Evolutionary conservation across 2,329 filamentous ascomycete genomes (phyloP).

Genomic region (Colletotrichum spaethianum): DNA sequence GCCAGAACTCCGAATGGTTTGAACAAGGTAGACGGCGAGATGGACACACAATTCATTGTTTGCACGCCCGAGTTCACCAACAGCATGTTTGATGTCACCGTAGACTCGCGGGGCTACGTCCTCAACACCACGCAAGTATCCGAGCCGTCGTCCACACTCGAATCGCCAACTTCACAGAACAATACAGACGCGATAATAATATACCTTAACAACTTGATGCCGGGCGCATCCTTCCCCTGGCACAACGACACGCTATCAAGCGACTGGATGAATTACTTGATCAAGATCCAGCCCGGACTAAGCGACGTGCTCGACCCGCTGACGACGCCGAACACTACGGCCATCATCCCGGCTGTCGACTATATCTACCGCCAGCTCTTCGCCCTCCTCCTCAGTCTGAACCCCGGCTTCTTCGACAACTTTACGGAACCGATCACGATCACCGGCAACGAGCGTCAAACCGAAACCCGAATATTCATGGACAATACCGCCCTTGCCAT

Average conservation of each 20-base stretch:
- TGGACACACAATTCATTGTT: conserved; percentile 43
- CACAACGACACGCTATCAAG: conserved; percentile 62
- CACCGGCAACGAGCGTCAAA: conserved; percentile 38
- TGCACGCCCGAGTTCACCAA: conserved; percentile 50
- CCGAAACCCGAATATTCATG: conserved; percentile 63
- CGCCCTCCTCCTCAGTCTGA: conserved; percentile 54
- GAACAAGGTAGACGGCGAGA: background rate
- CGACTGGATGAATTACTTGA: conserved; percentile 65
- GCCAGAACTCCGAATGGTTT: background rate
- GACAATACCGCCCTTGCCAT: conserved; percentile 61
- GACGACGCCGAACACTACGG: conserved; percentile 42
- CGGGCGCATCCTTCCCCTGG: conserved; percentile 47
- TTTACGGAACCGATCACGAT: background rate
- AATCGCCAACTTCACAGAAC: conserved; percentile 33
- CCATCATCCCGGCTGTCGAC: conserved; percentile 41
- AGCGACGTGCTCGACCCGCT: conserved; percentile 51
- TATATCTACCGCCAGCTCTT: conserved; percentile 47
- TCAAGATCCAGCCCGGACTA: conserved; percentile 48
- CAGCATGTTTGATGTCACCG: conserved; percentile 51
- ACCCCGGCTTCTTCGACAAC: conserved; percentile 56
- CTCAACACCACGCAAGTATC: conserved; percentile 40
- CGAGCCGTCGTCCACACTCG: conserved; percentile 38
- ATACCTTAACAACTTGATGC: conserved; percentile 31
- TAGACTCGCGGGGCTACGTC: conserved; percentile 48
- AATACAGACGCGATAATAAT: conserved; percentile 41